Conservation (phyloP, 2,329 filamentous ascomycete genomes). For the Penicillium sp. region DNA sequence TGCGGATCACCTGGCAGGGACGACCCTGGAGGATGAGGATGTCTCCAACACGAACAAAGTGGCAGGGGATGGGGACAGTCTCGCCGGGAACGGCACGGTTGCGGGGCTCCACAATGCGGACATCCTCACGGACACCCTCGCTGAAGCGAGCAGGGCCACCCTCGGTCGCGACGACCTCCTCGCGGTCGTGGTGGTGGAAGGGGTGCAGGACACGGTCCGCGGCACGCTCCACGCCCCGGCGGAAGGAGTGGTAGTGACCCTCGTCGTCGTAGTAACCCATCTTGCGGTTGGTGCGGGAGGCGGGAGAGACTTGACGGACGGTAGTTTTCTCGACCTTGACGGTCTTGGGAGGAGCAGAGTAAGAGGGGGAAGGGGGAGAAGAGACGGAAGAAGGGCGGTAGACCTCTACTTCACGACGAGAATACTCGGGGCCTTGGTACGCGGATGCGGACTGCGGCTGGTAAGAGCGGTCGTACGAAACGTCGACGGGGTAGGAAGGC, state of each 20-base stretch:
- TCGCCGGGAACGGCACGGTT: constrained; percentile 52
- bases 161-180: constrained; percentile 40
- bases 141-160: constrained; percentile 42
- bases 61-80: constrained; percentile 96
- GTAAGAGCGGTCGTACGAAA: constrained; percentile 28
- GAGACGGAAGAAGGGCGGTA: constrained; percentile 28
- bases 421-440: constrained; percentile 35
- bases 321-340: constrained; percentile 47
- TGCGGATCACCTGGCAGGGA: constrained; percentile 99
- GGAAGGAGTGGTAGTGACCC: constrained; percentile 68
- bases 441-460: constrained; percentile 36
- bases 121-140: constrained; percentile 40
- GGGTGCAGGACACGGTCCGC: constrained; percentile 61
- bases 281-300: constrained; percentile 47
- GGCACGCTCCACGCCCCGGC: constrained; percentile 62
- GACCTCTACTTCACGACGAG: constrained; percentile 23
- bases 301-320: constrained; percentile 48
- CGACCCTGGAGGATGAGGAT: constrained; percentile 98
- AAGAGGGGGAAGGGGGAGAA: constrained; percentile 21
- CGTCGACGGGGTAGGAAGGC: constrained; percentile 17
- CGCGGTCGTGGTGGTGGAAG: constrained; percentile 49
- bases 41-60: constrained; percentile 99
- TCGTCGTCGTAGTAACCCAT: constrained; percentile 80
- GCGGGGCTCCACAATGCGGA: constrained; percentile 49
- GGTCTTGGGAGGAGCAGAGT: constrained; percentile 35